Conservation (phyloP, 495 filamentous ascomycete genomes). For the Penicillium flavigenum region DNA sequence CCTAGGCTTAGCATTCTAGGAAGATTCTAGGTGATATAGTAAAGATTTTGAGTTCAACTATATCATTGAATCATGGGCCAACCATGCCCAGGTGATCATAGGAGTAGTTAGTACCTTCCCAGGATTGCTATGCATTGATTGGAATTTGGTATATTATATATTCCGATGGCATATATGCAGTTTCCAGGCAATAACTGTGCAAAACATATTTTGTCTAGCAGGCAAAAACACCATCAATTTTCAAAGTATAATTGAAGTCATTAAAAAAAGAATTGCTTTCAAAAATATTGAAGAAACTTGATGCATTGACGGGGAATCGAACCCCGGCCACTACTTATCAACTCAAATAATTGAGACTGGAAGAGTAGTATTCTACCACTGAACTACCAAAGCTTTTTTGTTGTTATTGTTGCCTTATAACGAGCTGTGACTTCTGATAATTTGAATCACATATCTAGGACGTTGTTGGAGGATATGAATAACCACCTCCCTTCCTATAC, state of each 20-base stretch:
- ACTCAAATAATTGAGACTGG: background rate
- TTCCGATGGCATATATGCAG: too few relatives aligned
- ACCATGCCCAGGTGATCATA: too few relatives aligned
- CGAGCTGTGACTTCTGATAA: background rate
- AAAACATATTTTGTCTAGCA: background rate
- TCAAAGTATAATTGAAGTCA: background rate
- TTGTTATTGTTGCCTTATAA: background rate
- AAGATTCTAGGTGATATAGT: too few relatives aligned
- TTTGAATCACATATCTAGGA: background rate
- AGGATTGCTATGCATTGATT: too few relatives aligned
- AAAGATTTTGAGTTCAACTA: too few relatives aligned
- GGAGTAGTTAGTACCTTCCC: too few relatives aligned
- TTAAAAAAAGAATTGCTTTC: background rate
- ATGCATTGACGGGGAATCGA: constrained; percentile 18
- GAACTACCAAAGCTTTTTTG: constrained; percentile 6
- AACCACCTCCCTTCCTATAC: too few relatives aligned
- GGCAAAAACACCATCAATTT: background rate
- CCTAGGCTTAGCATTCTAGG: too few relatives aligned
- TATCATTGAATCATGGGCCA: too few relatives aligned
- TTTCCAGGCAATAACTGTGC: background rate
- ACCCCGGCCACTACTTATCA: constrained; percentile 16
- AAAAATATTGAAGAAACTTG: background rate
- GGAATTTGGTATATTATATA: too few relatives aligned
- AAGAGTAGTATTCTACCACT: constrained; percentile 11
- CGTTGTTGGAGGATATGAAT: too few relatives aligned